Conservation (phyloP, 2,329 filamentous ascomycete genomes). For the Raffaelea deltoideospora region DNA sequence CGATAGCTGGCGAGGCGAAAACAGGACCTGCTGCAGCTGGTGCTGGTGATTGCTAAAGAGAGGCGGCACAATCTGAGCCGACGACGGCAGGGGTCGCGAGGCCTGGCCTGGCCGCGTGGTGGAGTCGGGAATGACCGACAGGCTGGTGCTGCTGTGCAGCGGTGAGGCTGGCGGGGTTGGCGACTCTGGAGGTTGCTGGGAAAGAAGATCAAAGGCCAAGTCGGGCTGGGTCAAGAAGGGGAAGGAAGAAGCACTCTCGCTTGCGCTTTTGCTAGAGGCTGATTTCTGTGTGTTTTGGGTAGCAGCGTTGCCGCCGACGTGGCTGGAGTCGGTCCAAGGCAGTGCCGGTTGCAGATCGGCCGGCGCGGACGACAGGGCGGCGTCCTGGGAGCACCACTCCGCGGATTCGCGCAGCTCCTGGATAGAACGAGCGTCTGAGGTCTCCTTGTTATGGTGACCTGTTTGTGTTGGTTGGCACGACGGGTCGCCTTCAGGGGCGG, state of each 20-base stretch:
- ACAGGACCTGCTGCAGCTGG: constrained; percentile 3
- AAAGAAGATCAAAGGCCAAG: constrained; percentile 3
- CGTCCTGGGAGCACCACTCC: constrained; percentile 1
- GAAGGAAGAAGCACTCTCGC: background rate
- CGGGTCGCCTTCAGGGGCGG: too few relatives aligned
- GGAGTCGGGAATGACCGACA: constrained; percentile 1
- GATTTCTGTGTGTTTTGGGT: too few relatives aligned
- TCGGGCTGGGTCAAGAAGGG: constrained; percentile 7
- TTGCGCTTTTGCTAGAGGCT: background rate
- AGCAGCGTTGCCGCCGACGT: background rate
- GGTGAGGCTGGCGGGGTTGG: background rate
- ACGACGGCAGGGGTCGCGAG: background rate
- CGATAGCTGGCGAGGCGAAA: too few relatives aligned
- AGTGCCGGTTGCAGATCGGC: too few relatives aligned
- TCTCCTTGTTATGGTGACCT: too few relatives aligned
- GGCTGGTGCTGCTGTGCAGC: background rate
- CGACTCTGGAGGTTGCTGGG: background rate
- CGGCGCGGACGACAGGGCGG: too few relatives aligned
- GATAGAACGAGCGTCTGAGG: too few relatives aligned
- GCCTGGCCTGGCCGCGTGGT: background rate
- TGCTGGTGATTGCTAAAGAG: too few relatives aligned
- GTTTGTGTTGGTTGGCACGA: background rate
- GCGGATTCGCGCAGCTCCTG: constrained; percentile 1
- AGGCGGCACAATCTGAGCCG: constrained; percentile 1
- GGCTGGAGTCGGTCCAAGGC: background rate